Conservation (phyloP, 2,329 filamentous ascomycete species). For the Claviceps paspali region DNA sequence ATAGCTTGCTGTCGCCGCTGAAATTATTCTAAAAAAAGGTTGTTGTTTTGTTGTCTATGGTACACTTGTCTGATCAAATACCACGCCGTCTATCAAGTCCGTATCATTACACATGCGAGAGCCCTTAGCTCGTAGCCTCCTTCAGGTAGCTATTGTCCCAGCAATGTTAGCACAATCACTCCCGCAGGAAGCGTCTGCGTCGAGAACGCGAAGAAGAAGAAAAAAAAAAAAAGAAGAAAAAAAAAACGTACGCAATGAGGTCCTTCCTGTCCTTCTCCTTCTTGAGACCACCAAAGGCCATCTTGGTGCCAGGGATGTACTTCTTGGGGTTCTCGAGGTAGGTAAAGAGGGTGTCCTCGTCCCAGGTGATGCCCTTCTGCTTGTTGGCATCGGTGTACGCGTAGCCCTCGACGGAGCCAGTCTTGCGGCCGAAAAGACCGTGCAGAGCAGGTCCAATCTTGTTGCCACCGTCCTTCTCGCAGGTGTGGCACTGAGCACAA, state of each 20-base stretch:
- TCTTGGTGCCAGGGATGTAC: conserved; percentile 99
- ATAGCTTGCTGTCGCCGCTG: conserved; percentile 10
- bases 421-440: conserved; percentile 95
- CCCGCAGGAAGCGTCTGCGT: too few relatives aligned
- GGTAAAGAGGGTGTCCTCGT: conserved; percentile 73
- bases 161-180: conserved; percentile 13
- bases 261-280: conserved; percentile 99
- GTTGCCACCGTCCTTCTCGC: conserved; percentile 81
- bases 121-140: conserved; percentile 50
- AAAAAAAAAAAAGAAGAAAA: too few relatives aligned
- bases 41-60: conserved; percentile 16
- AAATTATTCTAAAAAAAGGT: conserved; percentile 13
- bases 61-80: conserved; percentile 18
- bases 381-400: conserved; percentile 99
- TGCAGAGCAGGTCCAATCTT: conserved; percentile 95
- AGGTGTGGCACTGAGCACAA: conserved; percentile 96
- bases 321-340: conserved; percentile 99
- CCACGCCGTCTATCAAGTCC: conserved; percentile 21
- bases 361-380: conserved; percentile 82
- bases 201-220: too few relatives aligned
- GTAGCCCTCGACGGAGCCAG: conserved; percentile 80
- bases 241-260: conserved; percentile 77
- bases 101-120: conserved; percentile 18
- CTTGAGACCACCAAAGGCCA: conserved; percentile 99
- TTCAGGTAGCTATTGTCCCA: conserved; percentile 42